phyloP scores from a whole-genome alignment of 2,329 filamentous ascomycete genomes.

The Aspergillus sp. region DNA sequence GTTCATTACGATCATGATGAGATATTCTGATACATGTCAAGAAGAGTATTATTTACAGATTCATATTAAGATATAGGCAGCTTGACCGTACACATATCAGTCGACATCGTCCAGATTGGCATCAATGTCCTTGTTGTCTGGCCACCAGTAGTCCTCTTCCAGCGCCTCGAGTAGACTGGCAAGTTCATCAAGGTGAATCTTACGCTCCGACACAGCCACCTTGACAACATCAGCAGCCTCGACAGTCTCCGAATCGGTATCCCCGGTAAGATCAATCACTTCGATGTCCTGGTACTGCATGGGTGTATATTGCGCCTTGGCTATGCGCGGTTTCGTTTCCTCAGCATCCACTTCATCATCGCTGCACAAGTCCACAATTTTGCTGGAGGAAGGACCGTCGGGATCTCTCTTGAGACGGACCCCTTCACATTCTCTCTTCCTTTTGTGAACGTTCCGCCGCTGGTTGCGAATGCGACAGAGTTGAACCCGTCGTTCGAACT shows the following conservation, averaged over 20 bases:
- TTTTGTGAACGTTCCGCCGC: slow-evolving; percentile 16
- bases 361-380: slow-evolving; percentile 18
- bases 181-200: not conserved
- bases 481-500: slow-evolving; percentile 22
- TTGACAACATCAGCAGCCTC: too few relatives aligned
- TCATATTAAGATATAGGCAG: too few relatives aligned
- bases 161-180: slow-evolving; percentile 13
- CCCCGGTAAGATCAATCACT: slow-evolving; percentile 28
- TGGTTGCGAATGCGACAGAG: slow-evolving; percentile 29
- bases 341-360: slow-evolving; percentile 11
- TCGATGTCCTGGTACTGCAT: slow-evolving; percentile 9
- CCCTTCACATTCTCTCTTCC: slow-evolving; percentile 11
- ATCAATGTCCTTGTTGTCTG: slow-evolving; percentile 28
- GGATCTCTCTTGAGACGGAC: not conserved
- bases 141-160: slow-evolving; percentile 41
- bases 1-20: too few relatives aligned
- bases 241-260: slow-evolving; percentile 17
- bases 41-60: too few relatives aligned
- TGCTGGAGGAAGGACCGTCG: not conserved
- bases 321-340: not conserved
- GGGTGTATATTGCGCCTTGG: not conserved
- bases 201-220: not conserved
- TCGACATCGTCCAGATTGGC: slow-evolving; percentile 25
- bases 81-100: not conserved
- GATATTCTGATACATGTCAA: too few relatives aligned